Percentiles rank a stretch among this genome's conserved stretches.
Evolutionary conservation across 768 basidiomycete genomes (phyloP).

Genomic region (Leccinum longicurvipes): DNA sequence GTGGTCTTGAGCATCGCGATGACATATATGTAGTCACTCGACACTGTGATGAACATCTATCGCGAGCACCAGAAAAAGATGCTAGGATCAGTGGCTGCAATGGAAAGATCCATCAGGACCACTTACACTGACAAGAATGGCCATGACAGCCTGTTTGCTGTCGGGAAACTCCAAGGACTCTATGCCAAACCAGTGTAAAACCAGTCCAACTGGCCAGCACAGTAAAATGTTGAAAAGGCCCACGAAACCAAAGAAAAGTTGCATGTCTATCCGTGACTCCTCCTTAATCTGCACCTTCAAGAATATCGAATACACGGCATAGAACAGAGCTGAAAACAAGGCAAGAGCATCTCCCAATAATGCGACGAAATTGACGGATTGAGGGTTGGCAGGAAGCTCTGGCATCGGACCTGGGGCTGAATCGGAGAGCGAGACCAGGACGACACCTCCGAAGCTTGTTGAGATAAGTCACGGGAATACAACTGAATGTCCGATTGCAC

Average conservation of each 20-base stretch:
- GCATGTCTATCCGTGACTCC: slow-evolving; percentile 88
- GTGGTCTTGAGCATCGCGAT: slow-evolving; percentile 96
- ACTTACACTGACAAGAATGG: slow-evolving; percentile 56
- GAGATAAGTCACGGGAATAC: slow-evolving; percentile 5
- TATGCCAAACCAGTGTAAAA: slow-evolving; percentile 68
- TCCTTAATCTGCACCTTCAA: slow-evolving; percentile 82
- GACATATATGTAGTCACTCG: slow-evolving; percentile 83
- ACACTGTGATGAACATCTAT: slow-evolving; percentile 81
- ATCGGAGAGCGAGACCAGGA: slow-evolving; percentile 89
- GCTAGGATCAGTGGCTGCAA: not conserved
- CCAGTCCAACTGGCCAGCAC: slow-evolving; percentile 72
- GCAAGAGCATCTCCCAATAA: slow-evolving; percentile 78
- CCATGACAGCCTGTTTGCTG: slow-evolving; percentile 44
- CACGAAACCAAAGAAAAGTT: slow-evolving; percentile 92
- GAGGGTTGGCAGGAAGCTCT: slow-evolving; percentile 7
- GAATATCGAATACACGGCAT: slow-evolving; percentile 84
- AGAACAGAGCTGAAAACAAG: slow-evolving; percentile 81
- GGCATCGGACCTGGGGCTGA: slow-evolving; percentile 34
- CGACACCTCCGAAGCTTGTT: slow-evolving; percentile 72
- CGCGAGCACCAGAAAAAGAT: not conserved
- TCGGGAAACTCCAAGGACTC: slow-evolving; percentile 76
- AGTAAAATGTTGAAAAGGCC: slow-evolving; percentile 78
- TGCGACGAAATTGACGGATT: slow-evolving; percentile 25
- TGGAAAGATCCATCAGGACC: not conserved
- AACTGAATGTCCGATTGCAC: slow-evolving; percentile 6